phyloP scores from a whole-genome alignment of 169 alveolate genomes.

The Cryptosporidium meleagridis region DNA sequence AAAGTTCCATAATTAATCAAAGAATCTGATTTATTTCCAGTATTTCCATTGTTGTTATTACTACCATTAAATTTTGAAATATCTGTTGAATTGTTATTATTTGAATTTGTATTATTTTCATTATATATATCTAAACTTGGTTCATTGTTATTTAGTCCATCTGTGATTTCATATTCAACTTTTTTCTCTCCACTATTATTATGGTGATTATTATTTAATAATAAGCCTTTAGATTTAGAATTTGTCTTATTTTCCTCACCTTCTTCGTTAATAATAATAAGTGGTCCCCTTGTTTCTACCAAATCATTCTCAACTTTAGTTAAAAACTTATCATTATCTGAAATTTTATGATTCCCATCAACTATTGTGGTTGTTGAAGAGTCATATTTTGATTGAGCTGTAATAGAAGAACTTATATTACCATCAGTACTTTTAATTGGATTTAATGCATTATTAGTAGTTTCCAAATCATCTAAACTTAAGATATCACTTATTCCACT shows the following conservation, averaged over 20 bases:
- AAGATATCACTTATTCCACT: neutral
- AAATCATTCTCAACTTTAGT: neutral
- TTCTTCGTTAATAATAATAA: neutral
- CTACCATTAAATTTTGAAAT: neutral
- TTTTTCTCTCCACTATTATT: neutral
- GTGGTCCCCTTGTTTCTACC: neutral
- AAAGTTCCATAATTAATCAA: neutral
- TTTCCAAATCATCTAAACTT: neutral
- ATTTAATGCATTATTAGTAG: neutral
- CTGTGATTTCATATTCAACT: neutral
- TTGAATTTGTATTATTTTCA: neutral
- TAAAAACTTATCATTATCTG: neutral
- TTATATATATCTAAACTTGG: neutral
- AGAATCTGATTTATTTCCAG: neutral
- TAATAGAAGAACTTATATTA: neutral
- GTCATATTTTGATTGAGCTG: neutral
- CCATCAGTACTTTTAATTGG: neutral
- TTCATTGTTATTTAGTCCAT: neutral
- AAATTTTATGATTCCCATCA: neutral
- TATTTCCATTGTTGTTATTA: neutral
- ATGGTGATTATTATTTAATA: neutral
- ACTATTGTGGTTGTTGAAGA: neutral
- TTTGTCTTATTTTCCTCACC: neutral
- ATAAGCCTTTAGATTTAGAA: neutral
- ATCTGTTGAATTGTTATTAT: neutral